Base-by-base conservation (phyloP, 192 early-diverging fungal species). In the Gryganskiella cystojenkinii region DNA sequence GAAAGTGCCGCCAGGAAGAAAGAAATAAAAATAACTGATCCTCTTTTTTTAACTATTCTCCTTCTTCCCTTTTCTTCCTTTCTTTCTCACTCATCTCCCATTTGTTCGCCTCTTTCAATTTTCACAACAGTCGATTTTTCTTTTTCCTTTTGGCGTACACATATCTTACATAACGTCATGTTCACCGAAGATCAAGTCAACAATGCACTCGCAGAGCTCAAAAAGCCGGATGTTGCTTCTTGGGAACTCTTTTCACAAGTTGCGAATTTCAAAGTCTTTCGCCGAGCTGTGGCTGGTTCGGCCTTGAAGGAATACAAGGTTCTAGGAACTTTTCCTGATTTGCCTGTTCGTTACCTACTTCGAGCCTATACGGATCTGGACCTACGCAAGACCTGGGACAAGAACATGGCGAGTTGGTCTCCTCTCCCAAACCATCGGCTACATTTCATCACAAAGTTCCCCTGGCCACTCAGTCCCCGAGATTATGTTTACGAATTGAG, bases 341-440 rank as follows among this genome's bases (percentile, higher is more conserved):
- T 84, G 8, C 58, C 55, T 20, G 70, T 79, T 9, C 45, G 62
- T 13, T 59, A 75, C 28, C 65, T 84, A 0, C 50, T 72, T 17
- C 82, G 65, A 46, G 83, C 82, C 2, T 84, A 84, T 45, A 63
- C 76, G 17, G 81, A 84, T 67, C 69, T 83, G 14, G 70, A 78
- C 35, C 71, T 74, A 53, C 78, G 83, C 24, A 80, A 69, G 44
- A 68, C n/a, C 27, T 84, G 83, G 83, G 83, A 84, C 63, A 74
- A 71, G 30, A 63, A 84, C 49, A 84, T 84, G 83, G 42, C 72
- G 14, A 54, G 61, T 4, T 81, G 50, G 30, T 20, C 31, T 17
- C 42, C 55, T 1, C 53, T 83, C 7, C 64, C 61, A 10, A 61
- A 69, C 28, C 33, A 70, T 34, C 49, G 55, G 10, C 64, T 80